Percentiles rank a stretch among this genome's conserved stretches.
Conservation (phyloP, 129 eudicot genomes). For the Helianthus tuberosus region DNA sequence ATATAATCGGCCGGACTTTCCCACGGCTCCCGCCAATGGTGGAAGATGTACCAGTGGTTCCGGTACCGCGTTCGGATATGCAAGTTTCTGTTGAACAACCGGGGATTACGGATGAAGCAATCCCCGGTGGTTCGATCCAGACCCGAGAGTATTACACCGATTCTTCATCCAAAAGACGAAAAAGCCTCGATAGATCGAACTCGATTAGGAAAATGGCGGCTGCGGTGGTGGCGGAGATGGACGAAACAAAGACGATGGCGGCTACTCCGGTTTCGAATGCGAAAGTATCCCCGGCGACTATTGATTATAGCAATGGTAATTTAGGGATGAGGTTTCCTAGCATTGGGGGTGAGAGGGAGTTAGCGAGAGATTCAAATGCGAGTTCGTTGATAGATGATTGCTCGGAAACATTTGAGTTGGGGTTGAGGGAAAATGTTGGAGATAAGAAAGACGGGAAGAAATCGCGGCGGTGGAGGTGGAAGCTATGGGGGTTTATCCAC, state of each 20-base stretch:
- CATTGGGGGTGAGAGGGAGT: constrained; percentile 51
- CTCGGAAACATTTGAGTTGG: constrained; percentile 73
- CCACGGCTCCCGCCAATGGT: constrained; percentile 87
- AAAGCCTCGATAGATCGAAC: constrained; percentile 88
- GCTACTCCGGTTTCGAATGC: constrained; percentile 43
- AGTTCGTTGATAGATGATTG: constrained; percentile 79
- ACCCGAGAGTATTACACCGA: constrained; percentile 88
- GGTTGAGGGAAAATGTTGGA: constrained; percentile 54
- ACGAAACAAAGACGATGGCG: constrained; percentile 47
- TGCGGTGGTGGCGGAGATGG: constrained; percentile 84
- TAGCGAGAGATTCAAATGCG: constrained; percentile 56
- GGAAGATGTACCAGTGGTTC: constrained; percentile 62
- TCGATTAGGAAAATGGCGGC: constrained; percentile 90
- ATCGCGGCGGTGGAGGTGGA: constrained; percentile 79
- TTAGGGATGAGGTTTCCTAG: constrained; percentile 39
- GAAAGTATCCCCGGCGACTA: constrained; percentile 60
- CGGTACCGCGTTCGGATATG: constrained; percentile 53
- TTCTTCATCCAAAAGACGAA: constrained; percentile 84
- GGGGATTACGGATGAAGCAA: constrained; percentile 31
- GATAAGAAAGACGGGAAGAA: constrained; percentile 72
- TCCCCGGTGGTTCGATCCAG: constrained; percentile 84
- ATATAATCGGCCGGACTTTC: constrained; percentile 63
- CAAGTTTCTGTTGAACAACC: constrained; percentile 65
- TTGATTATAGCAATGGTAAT: constrained; percentile 47
- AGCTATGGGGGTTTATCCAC: constrained; percentile 77